Conservation (phyloP, 345 rosid genomes). For the Eucalyptus erythrocorys region DNA sequence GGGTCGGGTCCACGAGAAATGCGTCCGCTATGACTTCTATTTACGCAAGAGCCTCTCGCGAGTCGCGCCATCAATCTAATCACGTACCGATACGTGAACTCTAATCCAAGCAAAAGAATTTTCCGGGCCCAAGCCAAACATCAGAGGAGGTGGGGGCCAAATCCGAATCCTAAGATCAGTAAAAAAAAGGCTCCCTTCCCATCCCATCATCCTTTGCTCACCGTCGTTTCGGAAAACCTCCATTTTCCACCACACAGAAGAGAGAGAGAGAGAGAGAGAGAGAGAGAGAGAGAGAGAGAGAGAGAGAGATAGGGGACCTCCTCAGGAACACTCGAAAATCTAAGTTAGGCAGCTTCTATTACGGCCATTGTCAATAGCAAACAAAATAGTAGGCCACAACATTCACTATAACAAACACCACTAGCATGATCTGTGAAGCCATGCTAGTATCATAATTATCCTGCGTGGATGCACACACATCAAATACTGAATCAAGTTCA, state of each 20-base stretch:
- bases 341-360: not conserved
- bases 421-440: not conserved
- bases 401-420: not conserved
- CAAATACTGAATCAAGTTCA: not conserved
- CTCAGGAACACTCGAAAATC: not conserved
- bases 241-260: not conserved
- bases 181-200: not conserved
- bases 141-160: not conserved
- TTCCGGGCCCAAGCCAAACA: not conserved
- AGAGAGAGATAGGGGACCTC: not conserved
- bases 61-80: not conserved
- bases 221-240: not conserved
- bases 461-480: not conserved
- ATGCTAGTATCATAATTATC: not conserved
- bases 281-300: too few species aligned
- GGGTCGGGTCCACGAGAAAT: not conserved
- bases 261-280: too few species aligned
- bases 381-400: not conserved
- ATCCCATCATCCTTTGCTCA: not conserved
- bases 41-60: not conserved
- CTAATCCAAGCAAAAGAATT: not conserved
- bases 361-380: not conserved
- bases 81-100: not conserved
- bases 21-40: not conserved
- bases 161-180: not conserved